phyloP scores from a whole-genome alignment of 2,329 filamentous ascomycete genomes.

The Nemania sp. region DNA sequence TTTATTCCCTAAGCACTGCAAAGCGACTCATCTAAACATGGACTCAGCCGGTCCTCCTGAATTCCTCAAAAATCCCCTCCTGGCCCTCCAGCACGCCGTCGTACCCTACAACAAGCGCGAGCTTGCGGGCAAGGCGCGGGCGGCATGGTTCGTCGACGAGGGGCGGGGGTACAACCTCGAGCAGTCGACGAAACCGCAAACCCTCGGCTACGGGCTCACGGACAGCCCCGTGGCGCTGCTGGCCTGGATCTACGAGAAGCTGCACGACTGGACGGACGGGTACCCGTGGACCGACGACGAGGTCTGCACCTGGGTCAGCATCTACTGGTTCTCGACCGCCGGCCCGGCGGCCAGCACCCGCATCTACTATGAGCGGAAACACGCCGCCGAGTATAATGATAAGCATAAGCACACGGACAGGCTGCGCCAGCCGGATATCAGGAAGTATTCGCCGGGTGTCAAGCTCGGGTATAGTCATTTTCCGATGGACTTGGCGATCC shows the following conservation, averaged over 20 bases:
- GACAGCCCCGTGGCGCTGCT: slow-evolving; percentile 72
- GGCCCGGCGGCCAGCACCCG: slow-evolving; percentile 67
- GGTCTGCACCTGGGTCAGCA: slow-evolving; percentile 71
- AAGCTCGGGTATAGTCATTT: slow-evolving; percentile 54
- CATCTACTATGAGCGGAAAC: slow-evolving; percentile 72
- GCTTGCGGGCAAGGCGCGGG: slow-evolving; percentile 54
- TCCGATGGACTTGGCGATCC: slow-evolving; percentile 59
- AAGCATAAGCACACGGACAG: slow-evolving; percentile 15
- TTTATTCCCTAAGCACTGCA: slow-evolving; percentile 59
- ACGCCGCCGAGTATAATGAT: slow-evolving; percentile 38
- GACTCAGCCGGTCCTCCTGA: slow-evolving; percentile 52
- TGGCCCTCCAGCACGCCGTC: slow-evolving; percentile 59
- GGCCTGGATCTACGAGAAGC: slow-evolving; percentile 81
- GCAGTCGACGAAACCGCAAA: slow-evolving; percentile 72
- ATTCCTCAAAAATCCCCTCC: slow-evolving; percentile 55
- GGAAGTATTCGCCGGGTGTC: slow-evolving; percentile 41
- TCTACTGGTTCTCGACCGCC: slow-evolving; percentile 72
- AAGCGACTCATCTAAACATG: slow-evolving; percentile 65
- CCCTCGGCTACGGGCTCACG: slow-evolving; percentile 68
- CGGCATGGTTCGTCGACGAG: slow-evolving; percentile 59
- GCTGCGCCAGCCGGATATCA: slow-evolving; percentile 20
- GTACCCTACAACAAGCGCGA: slow-evolving; percentile 58
- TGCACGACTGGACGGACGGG: slow-evolving; percentile 73
- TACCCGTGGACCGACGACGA: slow-evolving; percentile 78
- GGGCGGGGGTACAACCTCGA: slow-evolving; percentile 61